Conservation (phyloP, 495 filamentous ascomycete species). For the Talaromyces nanjingensis region DNA sequence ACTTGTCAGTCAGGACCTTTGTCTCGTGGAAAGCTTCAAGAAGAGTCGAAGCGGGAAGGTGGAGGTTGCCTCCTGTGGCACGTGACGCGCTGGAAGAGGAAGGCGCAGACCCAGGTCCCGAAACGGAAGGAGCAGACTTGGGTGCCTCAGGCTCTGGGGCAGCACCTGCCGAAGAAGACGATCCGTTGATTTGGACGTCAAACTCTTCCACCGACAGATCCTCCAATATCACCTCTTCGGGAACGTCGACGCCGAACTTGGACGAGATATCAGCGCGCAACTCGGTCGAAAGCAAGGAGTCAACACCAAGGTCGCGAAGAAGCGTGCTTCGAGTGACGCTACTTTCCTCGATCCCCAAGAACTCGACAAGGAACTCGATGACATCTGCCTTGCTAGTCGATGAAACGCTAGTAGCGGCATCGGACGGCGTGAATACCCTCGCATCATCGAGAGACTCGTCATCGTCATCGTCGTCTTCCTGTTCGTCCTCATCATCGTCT, state of each 20-base stretch:
- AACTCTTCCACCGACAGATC: background rate
- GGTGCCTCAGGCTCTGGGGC: background rate
- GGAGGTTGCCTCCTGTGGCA: background rate
- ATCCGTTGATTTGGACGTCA: conserved; percentile 6
- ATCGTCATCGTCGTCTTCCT: background rate
- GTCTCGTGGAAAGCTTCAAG: conserved; percentile 14
- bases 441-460: background rate
- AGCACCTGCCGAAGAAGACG: conserved; percentile 5
- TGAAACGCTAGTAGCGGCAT: conserved; percentile 1
- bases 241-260: background rate
- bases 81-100: background rate
- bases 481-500: background rate
- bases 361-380: conserved; percentile 21
- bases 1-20: conserved; percentile 20
- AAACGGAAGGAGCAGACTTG: background rate
- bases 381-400: conserved; percentile 9
- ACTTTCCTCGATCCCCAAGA: conserved; percentile 25
- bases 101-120: background rate
- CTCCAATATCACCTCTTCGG: background rate
- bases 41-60: conserved; percentile 4
- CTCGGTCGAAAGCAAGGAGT: conserved; percentile 47
- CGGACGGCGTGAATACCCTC: background rate
- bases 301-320: conserved; percentile 40
- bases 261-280: background rate
- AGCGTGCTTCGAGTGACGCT: conserved; percentile 25